A percentile compares a stretch with the other conserved stretches of the same genome.
These are phyloP conservation scores for Zea mays DNA, from an alignment of 176 grass and related monocot genomes.

Conservation along the genomic window Zm-B73-REFERENCE-NAM-5.0 NC_050103.1:72574001-72574500, in stretches of 20 bases:
- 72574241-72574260: slow-evolving; percentile 41
- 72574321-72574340: background rate
- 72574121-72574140: background rate
- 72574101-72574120: background rate
- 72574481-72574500: slow-evolving; percentile 85
- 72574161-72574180: slow-evolving; percentile 49
- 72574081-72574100: background rate
- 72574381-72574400: slow-evolving; percentile 28
- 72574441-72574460: slow-evolving; percentile 59
- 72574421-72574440: slow-evolving; percentile 4
- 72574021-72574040: slow-evolving; percentile 23
- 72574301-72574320: background rate
- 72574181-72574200: slow-evolving; percentile 50
- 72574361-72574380: background rate
- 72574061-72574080: background rate
- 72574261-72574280: background rate
- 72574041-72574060: slow-evolving; percentile 6
- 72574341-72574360: background rate
- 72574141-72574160: slow-evolving; percentile 31
- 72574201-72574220: background rate
- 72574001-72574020: slow-evolving; percentile 22
- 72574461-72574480: slow-evolving; percentile 95
- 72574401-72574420: slow-evolving; percentile 50
- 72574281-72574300: background rate
- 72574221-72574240: no score